phyloP scores from a whole-genome alignment of 75 land plant species.

The Cupressus sempervirens region DNA sequence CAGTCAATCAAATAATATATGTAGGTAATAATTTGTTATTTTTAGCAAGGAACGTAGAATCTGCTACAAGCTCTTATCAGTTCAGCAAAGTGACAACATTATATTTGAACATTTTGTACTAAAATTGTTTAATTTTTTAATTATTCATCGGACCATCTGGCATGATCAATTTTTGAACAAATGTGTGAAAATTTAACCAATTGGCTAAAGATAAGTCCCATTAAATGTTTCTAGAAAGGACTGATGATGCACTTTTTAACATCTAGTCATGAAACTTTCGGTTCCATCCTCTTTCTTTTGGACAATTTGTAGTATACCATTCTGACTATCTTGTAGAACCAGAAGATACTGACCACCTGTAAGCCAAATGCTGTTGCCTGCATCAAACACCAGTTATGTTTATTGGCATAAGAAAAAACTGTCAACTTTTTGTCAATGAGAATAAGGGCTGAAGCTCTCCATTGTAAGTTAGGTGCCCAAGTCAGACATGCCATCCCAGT shows the following conservation, averaged over 20 bases:
- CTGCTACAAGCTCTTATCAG: neutral
- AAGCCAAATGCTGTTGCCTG: constrained; percentile 80
- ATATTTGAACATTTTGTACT: neutral
- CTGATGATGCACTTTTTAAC: neutral
- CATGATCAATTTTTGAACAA: neutral
- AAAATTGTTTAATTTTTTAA: neutral
- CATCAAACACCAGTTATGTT: neutral
- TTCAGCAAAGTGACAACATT: neutral
- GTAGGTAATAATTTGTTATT: too few species aligned
- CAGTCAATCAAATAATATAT: too few species aligned
- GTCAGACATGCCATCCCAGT: neutral
- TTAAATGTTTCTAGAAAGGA: neutral
- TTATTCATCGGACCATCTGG: neutral
- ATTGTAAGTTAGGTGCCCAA: neutral
- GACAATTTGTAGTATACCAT: constrained; percentile 69
- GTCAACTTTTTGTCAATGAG: neutral
- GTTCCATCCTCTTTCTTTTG: constrained; percentile 22
- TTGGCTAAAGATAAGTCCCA: neutral
- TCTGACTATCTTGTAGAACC: constrained; percentile 88
- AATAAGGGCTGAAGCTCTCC: neutral
- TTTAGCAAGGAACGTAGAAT: too few species aligned
- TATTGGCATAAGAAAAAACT: neutral
- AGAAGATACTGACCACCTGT: constrained; percentile 86
- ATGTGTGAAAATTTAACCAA: neutral
- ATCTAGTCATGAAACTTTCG: neutral